These are phyloP conservation scores for Emericellopsis cladophorae DNA, from an alignment of 2,329 filamentous ascomycete genomes.

Conservation along the genomic window DNA sequence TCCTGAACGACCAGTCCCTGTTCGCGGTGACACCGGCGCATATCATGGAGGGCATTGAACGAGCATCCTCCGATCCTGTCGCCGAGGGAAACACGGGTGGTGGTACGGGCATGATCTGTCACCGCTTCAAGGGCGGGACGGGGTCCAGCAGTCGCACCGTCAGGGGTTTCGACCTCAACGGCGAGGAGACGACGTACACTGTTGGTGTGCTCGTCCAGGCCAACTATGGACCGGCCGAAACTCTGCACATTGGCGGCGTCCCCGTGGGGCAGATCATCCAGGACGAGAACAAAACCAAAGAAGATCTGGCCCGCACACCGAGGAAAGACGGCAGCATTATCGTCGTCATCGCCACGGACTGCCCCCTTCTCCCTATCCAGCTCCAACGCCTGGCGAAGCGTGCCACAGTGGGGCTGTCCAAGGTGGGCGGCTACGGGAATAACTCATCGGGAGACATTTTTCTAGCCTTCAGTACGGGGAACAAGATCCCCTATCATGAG, in stretches of 20 bases:
- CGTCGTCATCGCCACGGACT: slow-evolving; percentile 18
- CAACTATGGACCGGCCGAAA: slow-evolving; percentile 47
- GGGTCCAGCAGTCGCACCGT: slow-evolving; percentile 47
- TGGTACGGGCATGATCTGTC: slow-evolving; percentile 56
- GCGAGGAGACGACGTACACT: slow-evolving; percentile 31
- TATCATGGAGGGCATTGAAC: slow-evolving; percentile 38
- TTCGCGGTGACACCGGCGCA: slow-evolving; percentile 42
- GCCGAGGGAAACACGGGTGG: slow-evolving; percentile 51
- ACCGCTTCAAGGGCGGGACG: slow-evolving; percentile 55
- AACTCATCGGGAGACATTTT: slow-evolving; percentile 57
- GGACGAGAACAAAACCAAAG: slow-evolving; percentile 16
- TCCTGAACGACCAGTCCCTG: slow-evolving; percentile 41
- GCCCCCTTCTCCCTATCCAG: slow-evolving; percentile 16
- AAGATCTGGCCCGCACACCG: slow-evolving; percentile 9
- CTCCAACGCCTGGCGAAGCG: slow-evolving; percentile 40
- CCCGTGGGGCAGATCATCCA: slow-evolving; percentile 47
- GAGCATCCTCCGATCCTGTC: slow-evolving; percentile 35
- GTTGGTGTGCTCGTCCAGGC: slow-evolving; percentile 51
- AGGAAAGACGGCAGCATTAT: slow-evolving; percentile 21
- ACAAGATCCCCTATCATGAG: slow-evolving; percentile 26
- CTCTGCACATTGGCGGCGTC: slow-evolving; percentile 46
- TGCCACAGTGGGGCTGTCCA: slow-evolving; percentile 46
- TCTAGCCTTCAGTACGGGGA: slow-evolving; percentile 52
- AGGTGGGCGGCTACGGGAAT: slow-evolving; percentile 47
- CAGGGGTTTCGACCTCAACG: slow-evolving; percentile 22